A percentile compares a stretch with the other conserved stretches of the same genome.
Evolutionary conservation across 2,329 filamentous ascomycete species (phyloP).

Genomic region (Pleoardoris graminearum): DNA sequence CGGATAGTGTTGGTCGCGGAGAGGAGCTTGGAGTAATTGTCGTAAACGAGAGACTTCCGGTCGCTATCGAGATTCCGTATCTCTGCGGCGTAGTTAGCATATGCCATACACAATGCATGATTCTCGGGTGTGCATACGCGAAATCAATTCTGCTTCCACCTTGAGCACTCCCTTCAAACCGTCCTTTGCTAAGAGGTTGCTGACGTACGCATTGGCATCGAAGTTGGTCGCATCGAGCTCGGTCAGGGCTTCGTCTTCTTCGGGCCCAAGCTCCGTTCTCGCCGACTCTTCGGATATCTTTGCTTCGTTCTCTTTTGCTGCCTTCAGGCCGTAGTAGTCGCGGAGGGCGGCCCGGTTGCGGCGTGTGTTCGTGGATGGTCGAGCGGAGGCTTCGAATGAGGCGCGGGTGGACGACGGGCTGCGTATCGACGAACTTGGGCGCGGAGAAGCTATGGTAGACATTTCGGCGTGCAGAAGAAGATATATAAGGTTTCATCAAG

Average conservation of each 20-base stretch:
- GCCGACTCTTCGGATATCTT: slow-evolving; percentile 39
- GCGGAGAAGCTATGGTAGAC: slow-evolving; percentile 64
- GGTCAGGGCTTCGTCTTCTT: slow-evolving; percentile 60
- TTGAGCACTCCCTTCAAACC: slow-evolving; percentile 69
- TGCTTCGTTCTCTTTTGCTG: slow-evolving; percentile 38
- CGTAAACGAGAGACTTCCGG: slow-evolving; percentile 95
- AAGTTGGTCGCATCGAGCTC: slow-evolving; percentile 78
- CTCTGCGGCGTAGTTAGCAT: slow-evolving; percentile 52
- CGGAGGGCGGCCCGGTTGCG: slow-evolving; percentile 85
- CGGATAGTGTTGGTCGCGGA: slow-evolving; percentile 95
- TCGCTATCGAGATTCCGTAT: slow-evolving; percentile 91
- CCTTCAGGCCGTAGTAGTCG: slow-evolving; percentile 89
- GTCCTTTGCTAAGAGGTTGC: slow-evolving; percentile 62
- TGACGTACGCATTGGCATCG: slow-evolving; percentile 70
- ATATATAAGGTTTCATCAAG: not conserved
- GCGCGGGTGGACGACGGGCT: slow-evolving; percentile 78
- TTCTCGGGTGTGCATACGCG: slow-evolving; percentile 40
- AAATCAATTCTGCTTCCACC: slow-evolving; percentile 70
- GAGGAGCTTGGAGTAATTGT: slow-evolving; percentile 97
- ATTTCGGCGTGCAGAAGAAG: slow-evolving; percentile 43
- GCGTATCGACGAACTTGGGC: slow-evolving; percentile 60
- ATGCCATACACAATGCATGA: not conserved
- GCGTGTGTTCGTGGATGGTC: slow-evolving; percentile 50
- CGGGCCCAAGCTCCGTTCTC: slow-evolving; percentile 37
- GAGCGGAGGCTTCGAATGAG: slow-evolving; percentile 59